Evolutionary conservation across 257 asterid genomes (phyloP).

Genomic region (Gentiana dahurica): DNA sequence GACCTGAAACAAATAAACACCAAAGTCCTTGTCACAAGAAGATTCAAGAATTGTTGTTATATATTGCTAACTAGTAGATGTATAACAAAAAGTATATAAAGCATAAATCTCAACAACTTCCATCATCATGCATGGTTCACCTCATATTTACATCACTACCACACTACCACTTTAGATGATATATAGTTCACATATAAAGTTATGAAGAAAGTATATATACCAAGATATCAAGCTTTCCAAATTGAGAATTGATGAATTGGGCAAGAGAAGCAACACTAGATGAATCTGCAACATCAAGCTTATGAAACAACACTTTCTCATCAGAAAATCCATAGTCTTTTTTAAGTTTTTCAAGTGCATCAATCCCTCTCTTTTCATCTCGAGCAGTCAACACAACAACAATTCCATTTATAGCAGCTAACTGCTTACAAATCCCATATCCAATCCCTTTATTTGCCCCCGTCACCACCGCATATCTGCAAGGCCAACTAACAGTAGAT

Average conservation of each 20-base stretch:
- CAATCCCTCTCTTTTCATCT: slow-evolving; percentile 32
- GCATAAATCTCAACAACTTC: too few relatives aligned
- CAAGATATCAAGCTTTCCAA: slow-evolving; percentile 46
- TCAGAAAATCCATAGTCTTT: slow-evolving; percentile 13
- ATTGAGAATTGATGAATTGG: slow-evolving; percentile 22
- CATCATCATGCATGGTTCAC: too few relatives aligned
- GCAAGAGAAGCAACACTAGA: slow-evolving; percentile 24
- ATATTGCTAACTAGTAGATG: too few relatives aligned
- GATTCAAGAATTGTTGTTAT: too few relatives aligned
- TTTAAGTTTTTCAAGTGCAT: slow-evolving; percentile 29
- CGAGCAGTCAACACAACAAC: slow-evolving; percentile 35
- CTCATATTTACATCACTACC: too few relatives aligned
- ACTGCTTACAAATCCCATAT: slow-evolving; percentile 28
- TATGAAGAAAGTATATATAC: slow-evolving; percentile 12
- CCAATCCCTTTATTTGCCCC: slow-evolving; percentile 48
- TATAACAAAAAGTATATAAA: too few relatives aligned
- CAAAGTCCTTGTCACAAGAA: too few relatives aligned
- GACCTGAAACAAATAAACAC: slow-evolving; percentile 25
- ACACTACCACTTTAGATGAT: too few relatives aligned
- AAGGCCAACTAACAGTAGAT: background rate
- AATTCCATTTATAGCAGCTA: slow-evolving; percentile 30
- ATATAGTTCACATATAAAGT: too few relatives aligned
- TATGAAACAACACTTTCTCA: slow-evolving; percentile 29
- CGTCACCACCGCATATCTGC: slow-evolving; percentile 41
- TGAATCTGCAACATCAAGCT: slow-evolving; percentile 36